Base-by-base conservation (phyloP, 176 grass and related monocot species). In the Hyparrhenia diplandra region DNA sequence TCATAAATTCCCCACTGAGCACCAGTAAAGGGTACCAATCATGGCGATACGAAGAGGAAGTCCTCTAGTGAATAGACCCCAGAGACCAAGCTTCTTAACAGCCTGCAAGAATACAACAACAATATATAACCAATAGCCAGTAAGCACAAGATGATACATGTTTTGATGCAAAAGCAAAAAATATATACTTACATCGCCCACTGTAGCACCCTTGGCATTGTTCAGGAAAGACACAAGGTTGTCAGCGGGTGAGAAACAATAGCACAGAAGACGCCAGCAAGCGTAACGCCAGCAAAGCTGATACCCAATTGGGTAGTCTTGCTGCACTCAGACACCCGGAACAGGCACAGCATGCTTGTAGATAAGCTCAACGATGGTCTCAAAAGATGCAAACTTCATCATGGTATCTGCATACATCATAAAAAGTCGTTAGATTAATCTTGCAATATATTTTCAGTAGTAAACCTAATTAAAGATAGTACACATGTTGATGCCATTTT, bases 381-480 rank as follows among this genome's bases (percentile, higher is more conserved):
- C 96, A 32, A 95, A 99, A 3, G 96, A 91, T 17, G 93, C 96
- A 90, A 99, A 95, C 74, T 99, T 99, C 96, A 99, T 99, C 96
- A 99, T 99, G 59, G 96, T 99, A 69, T 99, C 96, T 99, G 80
- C 73, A 87, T 16, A 45, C 13, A 82, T n/a, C 2, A 65, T 20
- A 13, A 24, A 83, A 74, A 13, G 10, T 1, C 10, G 13, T 42
- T 21, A 52, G 49, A 52, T 52, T 20, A 21, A 52, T 21, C 49
- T 21, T 52, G 17, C 17, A 52, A 52, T 52, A 52, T 52, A 52
- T 52, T 52, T 51, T 8, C 17, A 51, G n/a, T 18, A 52, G 49
- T 21, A 52, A 21, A 52, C 6, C 1, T 52, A 52, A 21, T 52
- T 52, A 6, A 18, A 52, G 49, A 52, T n/a, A n/a, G n/a, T 52